A percentile compares a stretch with the other conserved stretches of the same genome.
Conservation (phyloP, 192 early-diverging fungal genomes). For the Entomortierella beljakovae region DNA sequence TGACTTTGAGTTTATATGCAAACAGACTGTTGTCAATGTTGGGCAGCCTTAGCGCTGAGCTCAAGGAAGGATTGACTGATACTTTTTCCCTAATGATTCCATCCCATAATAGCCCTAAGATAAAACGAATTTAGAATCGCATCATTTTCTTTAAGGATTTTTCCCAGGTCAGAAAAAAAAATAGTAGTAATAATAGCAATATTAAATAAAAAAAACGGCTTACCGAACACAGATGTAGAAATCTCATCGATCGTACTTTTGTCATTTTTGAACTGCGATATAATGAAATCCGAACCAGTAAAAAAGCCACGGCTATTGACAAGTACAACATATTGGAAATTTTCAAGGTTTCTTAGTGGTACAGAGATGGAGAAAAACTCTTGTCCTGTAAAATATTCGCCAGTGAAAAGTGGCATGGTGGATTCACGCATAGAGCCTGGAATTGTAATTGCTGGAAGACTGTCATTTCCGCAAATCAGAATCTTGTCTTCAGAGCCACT, state of each 20-base stretch:
- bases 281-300: constrained; percentile 49
- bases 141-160: too few relatives aligned
- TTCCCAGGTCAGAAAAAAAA: too few relatives aligned
- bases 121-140: too few relatives aligned
- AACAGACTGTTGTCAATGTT: constrained; percentile 64
- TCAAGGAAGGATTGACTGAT: constrained; percentile 22
- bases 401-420: constrained; percentile 22
- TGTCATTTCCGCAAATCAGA: constrained; percentile 5
- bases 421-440: constrained; percentile 28
- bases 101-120: constrained; percentile 29
- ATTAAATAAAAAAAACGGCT: not conserved
- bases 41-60: constrained; percentile 59
- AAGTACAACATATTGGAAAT: constrained; percentile 44
- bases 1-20: constrained; percentile 62
- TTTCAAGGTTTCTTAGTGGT: constrained; percentile 22
- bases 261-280: constrained; percentile 54
- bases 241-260: constrained; percentile 22
- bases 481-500: not conserved
- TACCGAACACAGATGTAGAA: constrained; percentile 56
- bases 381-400: constrained; percentile 25
- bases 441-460: constrained; percentile 10
- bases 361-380: constrained; percentile 20
- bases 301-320: constrained; percentile 38
- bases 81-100: constrained; percentile 33
- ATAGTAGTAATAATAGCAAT: constrained; percentile 4